Conservation (phyloP, 2,329 filamentous ascomycete genomes). For the Pyrenophora tritici-repentis region DNA sequence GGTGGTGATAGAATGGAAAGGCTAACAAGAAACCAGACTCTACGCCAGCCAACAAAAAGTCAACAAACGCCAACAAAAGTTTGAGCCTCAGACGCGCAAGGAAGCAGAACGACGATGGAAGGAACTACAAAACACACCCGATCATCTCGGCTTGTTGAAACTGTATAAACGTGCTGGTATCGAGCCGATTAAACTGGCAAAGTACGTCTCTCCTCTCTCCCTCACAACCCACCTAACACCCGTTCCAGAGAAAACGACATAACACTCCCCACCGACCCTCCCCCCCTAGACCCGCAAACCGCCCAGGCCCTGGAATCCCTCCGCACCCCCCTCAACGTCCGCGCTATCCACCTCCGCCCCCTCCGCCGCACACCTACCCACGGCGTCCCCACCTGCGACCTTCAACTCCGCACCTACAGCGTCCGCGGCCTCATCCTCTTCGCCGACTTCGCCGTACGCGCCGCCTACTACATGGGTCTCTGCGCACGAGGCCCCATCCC, state of each 20-base stretch:
- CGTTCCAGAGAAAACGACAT: conserved; percentile 35
- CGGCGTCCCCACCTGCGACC: conserved; percentile 83
- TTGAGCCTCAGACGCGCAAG: conserved; percentile 38
- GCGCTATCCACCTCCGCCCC: conserved; percentile 84
- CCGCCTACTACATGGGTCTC: conserved; percentile 90
- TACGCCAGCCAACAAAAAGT: conserved; percentile 32
- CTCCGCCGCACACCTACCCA: conserved; percentile 74
- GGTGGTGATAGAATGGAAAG: no score
- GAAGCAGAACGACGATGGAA: conserved; percentile 38
- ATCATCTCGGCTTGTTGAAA: conserved; percentile 36
- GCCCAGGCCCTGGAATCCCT: conserved; percentile 39
- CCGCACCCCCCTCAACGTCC: conserved; percentile 70
- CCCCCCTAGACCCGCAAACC: conserved; percentile 36
- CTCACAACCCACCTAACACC: not conserved
- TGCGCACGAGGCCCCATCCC: conserved; percentile 85
- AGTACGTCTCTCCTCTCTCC: conserved; percentile 25
- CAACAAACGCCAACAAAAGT: conserved; percentile 21
- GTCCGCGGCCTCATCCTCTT: conserved; percentile 92
- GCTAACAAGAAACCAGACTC: conserved; percentile 28
- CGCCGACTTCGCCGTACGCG: conserved; percentile 89
- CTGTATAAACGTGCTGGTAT: conserved; percentile 41
- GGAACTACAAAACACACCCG: conserved; percentile 37
- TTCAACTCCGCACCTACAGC: conserved; percentile 91
- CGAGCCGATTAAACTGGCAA: conserved; percentile 43
- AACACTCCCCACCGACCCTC: conserved; percentile 36